Evolutionary conservation across 176 grass and related monocot species (phyloP), one percentile per base, ranked within the genome.

Genomic region (Carex cristatella): DNA sequence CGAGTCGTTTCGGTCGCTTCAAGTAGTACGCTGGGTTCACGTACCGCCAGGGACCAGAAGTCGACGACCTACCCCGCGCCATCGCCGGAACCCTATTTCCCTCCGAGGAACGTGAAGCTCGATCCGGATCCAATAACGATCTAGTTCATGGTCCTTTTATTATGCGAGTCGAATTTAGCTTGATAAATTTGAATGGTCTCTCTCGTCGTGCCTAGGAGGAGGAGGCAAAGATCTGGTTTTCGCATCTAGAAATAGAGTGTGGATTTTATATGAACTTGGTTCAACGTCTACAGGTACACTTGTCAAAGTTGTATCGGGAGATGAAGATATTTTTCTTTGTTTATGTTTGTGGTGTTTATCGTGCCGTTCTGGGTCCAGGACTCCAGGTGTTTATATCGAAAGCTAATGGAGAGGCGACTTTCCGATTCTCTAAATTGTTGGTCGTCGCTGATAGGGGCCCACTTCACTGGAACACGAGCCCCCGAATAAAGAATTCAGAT

Each of bases 1-100:
- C 97, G 4, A 99, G 87, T 79, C 93, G 89, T 88, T 94, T 95
- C 77, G 93, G 97, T 86, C 97, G 93, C 88, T 95, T 99, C 69
- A 99, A 91, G 79, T 99, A 99, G 69, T 95, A 95, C 11, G 91
- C 88, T 4, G 96, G 96, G 93, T 94, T 94, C 28, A 99, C 84
- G 90, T 95, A 94, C 81, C 91, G 91, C 93, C 87, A 92, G 16
- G 77, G 70, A 65, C 86, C 88, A 57, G 88, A 93, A 73, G 91
- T 91, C 1, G 89, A 94, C 10, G 95, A 94, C 91, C 89, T 90
- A 18, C 77, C 4, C 18, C 56, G 54, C 71, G 18, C 64, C 74
- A 86, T 85, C 82, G 79, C 88, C 87, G 86, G 83, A 48, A 91
- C 60, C 84, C 86, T 54, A 75, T 84, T 81, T 86, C 78, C 79